phyloP scores from a whole-genome alignment of 352 stramenopile genomes.

The Salisapilia sapeloensis region DNA sequence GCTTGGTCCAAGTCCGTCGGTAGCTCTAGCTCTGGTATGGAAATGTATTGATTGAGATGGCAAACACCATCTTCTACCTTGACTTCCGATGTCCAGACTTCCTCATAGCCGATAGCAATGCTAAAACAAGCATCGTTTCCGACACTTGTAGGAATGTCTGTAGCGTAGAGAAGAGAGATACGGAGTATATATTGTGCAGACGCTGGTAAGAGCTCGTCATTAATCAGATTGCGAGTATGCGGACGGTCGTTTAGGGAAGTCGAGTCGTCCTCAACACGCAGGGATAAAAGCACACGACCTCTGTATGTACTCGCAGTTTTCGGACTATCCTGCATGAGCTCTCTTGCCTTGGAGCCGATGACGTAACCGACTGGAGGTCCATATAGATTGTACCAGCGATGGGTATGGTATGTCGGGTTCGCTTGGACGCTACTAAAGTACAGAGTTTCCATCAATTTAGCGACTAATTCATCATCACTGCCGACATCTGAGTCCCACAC shows the following conservation, averaged over 20 bases:
- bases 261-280: slow-evolving; percentile 42
- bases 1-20: slow-evolving; percentile 53
- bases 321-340: slow-evolving; percentile 48
- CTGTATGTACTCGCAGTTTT: slow-evolving; percentile 58
- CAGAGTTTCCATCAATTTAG: slow-evolving; percentile 41
- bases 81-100: slow-evolving; percentile 23
- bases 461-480: slow-evolving; percentile 52
- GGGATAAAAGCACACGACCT: slow-evolving; percentile 41
- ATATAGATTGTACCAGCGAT: slow-evolving; percentile 72
- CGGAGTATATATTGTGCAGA: slow-evolving; percentile 47
- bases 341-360: slow-evolving; percentile 12
- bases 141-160: slow-evolving; percentile 61
- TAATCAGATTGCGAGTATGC: slow-evolving; percentile 45
- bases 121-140: too few species aligned
- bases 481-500: slow-evolving; percentile 72
- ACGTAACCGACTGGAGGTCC: slow-evolving; percentile 49
- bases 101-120: slow-evolving; percentile 42
- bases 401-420: slow-evolving; percentile 30
- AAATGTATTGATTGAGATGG: slow-evolving; percentile 64
- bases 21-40: slow-evolving; percentile 31
- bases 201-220: slow-evolving; percentile 10
- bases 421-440: slow-evolving; percentile 56
- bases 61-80: slow-evolving; percentile 62
- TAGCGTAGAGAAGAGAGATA: slow-evolving; percentile 48
- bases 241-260: slow-evolving; percentile 52